Evolutionary conservation across 202 grass and related monocot species (phyloP).

Genomic region (Miscanthus sacchariflorus): DNA sequence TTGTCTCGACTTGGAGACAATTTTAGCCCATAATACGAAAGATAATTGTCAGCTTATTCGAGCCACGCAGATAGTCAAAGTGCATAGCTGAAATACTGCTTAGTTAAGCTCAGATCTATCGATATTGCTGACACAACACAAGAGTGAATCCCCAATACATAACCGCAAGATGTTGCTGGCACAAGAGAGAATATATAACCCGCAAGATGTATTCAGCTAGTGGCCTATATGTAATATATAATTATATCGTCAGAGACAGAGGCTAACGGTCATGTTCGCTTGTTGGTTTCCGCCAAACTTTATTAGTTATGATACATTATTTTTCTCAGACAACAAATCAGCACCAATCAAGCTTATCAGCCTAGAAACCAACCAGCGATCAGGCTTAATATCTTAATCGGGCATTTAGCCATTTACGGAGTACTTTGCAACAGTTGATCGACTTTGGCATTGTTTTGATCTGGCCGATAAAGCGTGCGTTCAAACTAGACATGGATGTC

Average conservation of each 20-base stretch:
- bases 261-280: too few species aligned
- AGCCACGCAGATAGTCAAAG: background rate
- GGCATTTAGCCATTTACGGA: background rate
- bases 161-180: background rate
- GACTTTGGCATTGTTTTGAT: background rate
- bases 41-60: background rate
- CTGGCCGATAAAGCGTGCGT: conserved; percentile 13
- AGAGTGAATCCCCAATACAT: background rate
- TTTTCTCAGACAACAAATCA: too few species aligned
- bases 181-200: background rate
- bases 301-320: too few species aligned
- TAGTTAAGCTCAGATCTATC: background rate
- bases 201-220: background rate
- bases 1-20: too few species aligned
- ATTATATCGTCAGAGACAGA: background rate
- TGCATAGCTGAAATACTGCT: background rate
- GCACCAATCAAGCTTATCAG: too few species aligned
- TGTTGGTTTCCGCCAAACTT: too few species aligned
- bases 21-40: too few species aligned
- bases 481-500: conserved; percentile 17
- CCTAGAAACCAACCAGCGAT: too few species aligned
- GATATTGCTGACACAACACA: background rate
- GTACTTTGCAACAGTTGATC: conserved; percentile 7
- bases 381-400: background rate
- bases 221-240: background rate